A percentile compares a stretch with the other conserved stretches of the same genome.
Conservation (phyloP, 179 eudicot genomes). For the Silene vulgaris region DNA sequence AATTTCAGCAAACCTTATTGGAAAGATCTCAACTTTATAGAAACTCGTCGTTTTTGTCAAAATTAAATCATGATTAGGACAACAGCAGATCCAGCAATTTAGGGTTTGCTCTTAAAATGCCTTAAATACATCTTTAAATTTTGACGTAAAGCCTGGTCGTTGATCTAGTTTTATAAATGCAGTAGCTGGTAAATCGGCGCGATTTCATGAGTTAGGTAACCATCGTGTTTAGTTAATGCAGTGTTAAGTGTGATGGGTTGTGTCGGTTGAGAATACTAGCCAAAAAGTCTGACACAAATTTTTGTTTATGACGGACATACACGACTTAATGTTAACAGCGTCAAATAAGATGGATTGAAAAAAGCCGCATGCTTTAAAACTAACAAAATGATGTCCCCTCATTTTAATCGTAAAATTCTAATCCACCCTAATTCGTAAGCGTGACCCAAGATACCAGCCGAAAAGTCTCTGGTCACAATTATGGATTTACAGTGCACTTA, state of each 20-base stretch:
- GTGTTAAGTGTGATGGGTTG: background rate
- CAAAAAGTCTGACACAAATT: background rate
- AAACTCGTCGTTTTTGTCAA: background rate
- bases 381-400: no score
- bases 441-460: no score
- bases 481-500: no score
- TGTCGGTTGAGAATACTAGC: background rate
- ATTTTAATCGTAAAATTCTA: no score
- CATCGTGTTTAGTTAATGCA: background rate
- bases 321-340: no score
- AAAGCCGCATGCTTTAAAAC: no score
- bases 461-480: no score
- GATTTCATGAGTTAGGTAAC: background rate
- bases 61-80: background rate
- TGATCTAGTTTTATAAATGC: no score
- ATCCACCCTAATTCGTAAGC: no score
- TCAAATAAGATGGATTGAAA: no score
- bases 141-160: background rate
- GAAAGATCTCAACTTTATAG: conserved; percentile 17
- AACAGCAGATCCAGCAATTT: background rate
- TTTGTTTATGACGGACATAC: no score
- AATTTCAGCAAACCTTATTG: conserved; percentile 26
- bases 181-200: no score
- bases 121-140: background rate
- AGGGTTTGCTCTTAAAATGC: background rate